Evolutionary conservation across 1,284 basidiomycete species (phyloP).

Genomic region (Irpex rosettiformis): DNA sequence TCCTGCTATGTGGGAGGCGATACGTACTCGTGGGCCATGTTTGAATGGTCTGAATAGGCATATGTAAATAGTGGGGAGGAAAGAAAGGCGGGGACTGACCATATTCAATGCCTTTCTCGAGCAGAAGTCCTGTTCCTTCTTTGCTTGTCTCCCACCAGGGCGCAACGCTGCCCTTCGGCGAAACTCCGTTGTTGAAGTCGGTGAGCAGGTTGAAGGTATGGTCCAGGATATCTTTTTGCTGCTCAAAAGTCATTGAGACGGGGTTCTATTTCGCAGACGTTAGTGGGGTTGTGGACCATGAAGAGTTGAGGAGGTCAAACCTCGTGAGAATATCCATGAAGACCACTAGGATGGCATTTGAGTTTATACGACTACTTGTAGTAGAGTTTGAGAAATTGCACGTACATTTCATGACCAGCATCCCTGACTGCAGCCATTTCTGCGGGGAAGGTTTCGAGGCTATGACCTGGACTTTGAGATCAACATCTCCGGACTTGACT

Average conservation of each 20-base stretch:
- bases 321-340: conserved; percentile 77
- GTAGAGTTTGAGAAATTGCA: not conserved
- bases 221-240: conserved; percentile 72
- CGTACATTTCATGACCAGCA: conserved; percentile 66
- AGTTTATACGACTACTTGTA: too few relatives aligned
- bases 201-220: conserved; percentile 67
- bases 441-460: conserved; percentile 66
- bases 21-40: conserved; percentile 59
- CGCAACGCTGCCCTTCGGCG: conserved; percentile 66
- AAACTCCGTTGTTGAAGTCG: conserved; percentile 63
- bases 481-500: not conserved
- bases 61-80: conserved; percentile 49
- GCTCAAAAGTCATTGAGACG: conserved; percentile 54
- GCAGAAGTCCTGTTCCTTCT: conserved; percentile 64
- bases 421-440: conserved; percentile 65
- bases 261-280: conserved; percentile 47
- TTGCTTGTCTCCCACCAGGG: conserved; percentile 81
- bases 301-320: conserved; percentile 23
- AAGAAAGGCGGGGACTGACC: conserved; percentile 63
- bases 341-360: conserved; percentile 38
- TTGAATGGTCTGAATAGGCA: conserved; percentile 52
- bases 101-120: conserved; percentile 75
- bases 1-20: not conserved
- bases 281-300: not conserved
- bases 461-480: conserved; percentile 45